Conservation (phyloP, 768 basidiomycete genomes). For the Plicaturopsis crispa region DNA sequence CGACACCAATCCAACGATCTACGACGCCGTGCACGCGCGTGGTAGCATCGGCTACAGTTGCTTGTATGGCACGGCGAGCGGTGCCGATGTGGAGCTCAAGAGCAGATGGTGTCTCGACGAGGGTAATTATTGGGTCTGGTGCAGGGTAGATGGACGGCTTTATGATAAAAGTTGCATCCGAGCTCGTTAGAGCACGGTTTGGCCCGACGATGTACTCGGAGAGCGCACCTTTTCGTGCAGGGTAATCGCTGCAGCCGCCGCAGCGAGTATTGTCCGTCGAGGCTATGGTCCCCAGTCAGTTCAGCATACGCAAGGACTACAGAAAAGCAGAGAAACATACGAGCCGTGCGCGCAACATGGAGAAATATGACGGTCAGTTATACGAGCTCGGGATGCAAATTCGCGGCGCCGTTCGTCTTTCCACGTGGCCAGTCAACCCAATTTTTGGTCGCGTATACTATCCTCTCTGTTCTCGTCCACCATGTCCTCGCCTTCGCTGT, state of each 20-base stretch:
- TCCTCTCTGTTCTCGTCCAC: no score
- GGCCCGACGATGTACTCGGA: background rate
- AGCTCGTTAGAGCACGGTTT: background rate
- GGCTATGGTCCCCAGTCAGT: no score
- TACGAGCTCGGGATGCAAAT: no score
- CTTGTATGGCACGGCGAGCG: constrained; percentile 52
- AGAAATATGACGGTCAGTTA: no score
- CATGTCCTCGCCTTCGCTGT: no score
- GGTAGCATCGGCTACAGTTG: constrained; percentile 49
- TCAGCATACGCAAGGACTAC: no score
- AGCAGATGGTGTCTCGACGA: constrained; percentile 67
- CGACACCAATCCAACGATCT: constrained; percentile 78
- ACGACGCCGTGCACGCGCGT: constrained; percentile 65
- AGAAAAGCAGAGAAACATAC: no score
- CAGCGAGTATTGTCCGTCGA: no score
- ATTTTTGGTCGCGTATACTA: no score
- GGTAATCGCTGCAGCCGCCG: constrained; percentile 9
- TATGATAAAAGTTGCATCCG: background rate
- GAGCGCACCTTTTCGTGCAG: constrained; percentile 5
- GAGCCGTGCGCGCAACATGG: no score
- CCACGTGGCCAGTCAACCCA: no score
- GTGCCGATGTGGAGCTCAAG: constrained; percentile 74
- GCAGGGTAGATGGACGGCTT: constrained; percentile 83
- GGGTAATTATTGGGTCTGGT: constrained; percentile 51
- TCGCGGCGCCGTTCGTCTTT: no score